Base-by-base conservation (phyloP, 2,329 filamentous ascomycete genomes). In the Aschersonia sp. region DNA sequence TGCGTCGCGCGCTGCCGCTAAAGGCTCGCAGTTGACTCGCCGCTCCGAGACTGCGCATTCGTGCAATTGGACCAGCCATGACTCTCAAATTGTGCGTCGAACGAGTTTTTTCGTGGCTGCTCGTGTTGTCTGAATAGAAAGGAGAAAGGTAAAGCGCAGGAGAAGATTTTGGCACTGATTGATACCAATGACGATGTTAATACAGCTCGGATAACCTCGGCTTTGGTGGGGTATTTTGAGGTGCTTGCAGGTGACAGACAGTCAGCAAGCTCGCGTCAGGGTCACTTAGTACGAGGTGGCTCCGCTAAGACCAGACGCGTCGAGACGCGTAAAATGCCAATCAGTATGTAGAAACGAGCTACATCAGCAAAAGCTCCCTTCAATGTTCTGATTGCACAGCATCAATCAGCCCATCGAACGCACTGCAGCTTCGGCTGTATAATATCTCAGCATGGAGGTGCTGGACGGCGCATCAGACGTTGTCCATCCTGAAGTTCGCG, bases 401-500 rank as follows among this genome's bases (percentile, higher is more conserved):
- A 22, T 22, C 22, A 22, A 22, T 22, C 22, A 22, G 22, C 22
- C 22, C 46, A 41, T 14, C 47, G 12, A 46, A 42, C 43, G 42
- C 37, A 41, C 31, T 22, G 29, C 32, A 10, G 32, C 41, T 45
- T 14, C 32, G 22, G 44, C 32, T 4, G 39, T 10, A 40, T 40
- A 31, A 11, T 5, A 11, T 29, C 37, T 43, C 43, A 56, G 46
- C 47, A 81, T 82, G 78, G 77, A 81, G 62, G 58, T 68, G 49
- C 62, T 60, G 53, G 74, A 77, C 45, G 69, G 63, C 49, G 61
- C 63, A 48, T 67, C 64, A 54, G 78, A 81, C 60, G 72, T 83
- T 50, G 84, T 97, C 48, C 88, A 97, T 62, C 87, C 88, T 41
- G 87, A 95, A 69, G 87, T 95, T 58, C 83, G 89, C 60, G 88